Conservation (phyloP, 163 green algal genomes). For the Trebouxia gelatinosa region DNA sequence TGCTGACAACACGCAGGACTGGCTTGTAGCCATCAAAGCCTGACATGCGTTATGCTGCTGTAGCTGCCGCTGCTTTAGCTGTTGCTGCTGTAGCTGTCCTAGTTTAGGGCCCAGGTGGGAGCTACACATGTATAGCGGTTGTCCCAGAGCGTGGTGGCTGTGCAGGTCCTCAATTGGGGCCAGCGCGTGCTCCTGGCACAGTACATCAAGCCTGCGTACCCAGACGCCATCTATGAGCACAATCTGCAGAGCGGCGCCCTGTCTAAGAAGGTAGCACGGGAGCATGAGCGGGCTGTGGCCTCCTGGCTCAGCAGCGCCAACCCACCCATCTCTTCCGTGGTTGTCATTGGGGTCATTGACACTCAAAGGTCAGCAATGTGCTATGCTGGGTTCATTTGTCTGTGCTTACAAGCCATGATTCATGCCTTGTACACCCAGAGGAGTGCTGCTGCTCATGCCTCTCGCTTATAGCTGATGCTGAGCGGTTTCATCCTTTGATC, state of each 20-base stretch:
- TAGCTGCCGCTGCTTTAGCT: not conserved
- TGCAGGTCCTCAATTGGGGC: slow-evolving; percentile 29
- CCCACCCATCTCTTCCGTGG: slow-evolving; percentile 27
- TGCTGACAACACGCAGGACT: not conserved
- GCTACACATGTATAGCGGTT: no score
- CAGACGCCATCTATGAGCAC: slow-evolving; percentile 36
- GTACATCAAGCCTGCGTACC: slow-evolving; percentile 40
- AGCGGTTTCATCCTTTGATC: no score
- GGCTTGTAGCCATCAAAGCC: not conserved
- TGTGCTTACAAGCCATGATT: no score
- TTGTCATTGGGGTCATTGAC: slow-evolving; percentile 40
- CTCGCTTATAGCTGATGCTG: no score
- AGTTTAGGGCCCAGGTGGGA: no score
- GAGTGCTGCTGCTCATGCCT: no score
- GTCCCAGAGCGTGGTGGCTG: not conserved
- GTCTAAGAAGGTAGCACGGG: not conserved
- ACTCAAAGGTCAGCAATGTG: slow-evolving; percentile 17
- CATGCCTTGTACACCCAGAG: no score
- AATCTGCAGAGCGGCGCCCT: slow-evolving; percentile 1
- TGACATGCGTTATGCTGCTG: not conserved
- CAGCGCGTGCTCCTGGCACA: slow-evolving; percentile 23
- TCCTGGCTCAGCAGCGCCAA: slow-evolving; percentile 43
- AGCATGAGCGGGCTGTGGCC: slow-evolving; percentile 32
- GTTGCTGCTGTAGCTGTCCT: not conserved
- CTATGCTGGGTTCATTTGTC: no score